Evolutionary conservation across 768 basidiomycete genomes (phyloP), one percentile per base, ranked within the genome.

Genomic region (Tricholoma hemisulphureum): DNA sequence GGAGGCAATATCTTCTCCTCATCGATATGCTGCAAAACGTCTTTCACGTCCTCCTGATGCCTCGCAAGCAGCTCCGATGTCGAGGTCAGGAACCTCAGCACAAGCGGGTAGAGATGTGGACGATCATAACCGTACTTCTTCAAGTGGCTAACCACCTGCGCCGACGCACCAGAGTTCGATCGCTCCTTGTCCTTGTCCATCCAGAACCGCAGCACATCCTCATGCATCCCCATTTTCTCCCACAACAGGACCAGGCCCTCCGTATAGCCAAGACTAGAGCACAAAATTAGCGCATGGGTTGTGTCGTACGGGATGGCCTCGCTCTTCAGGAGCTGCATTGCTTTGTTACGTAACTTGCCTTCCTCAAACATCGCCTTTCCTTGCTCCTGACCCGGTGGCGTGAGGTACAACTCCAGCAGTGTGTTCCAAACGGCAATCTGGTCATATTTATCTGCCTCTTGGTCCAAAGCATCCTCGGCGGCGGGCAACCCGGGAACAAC

Each of bases 171-270:
- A 0, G 74, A 66, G 6, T 68, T 59, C 2, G 59, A 55, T 11
- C 73, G 79, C 34, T 77, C 76, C 16, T 68, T 72, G 55, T 88
- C 79, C 59, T 80, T 80, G 57, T 91, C 90, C 83, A 96, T 95
- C 88, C 89, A 95, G 75, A 92, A 97, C 21, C 95, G 83, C 28
- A 98, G 68, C 48, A 98, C 87, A 63, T 97, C 95, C 65, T 98
- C 96, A 69, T 93, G 92, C 96, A 97, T 95, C 6, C 91, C 94
- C 75, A 95, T 78, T 59, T 83, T 86, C 74, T 97, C 97, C 92
- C 95, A 98, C 2, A 98, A 79, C 4, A 91, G 73, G 2, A 98
- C 89, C 10, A 96, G 81, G 1, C 97, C 97, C 0, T 84, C 82
- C 0, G 87, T 94, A 65, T 94, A 97, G 11, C 76, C 80, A 35